Conservation (phyloP, 106 monocot species). For the Cymbidium sinense region DNA sequence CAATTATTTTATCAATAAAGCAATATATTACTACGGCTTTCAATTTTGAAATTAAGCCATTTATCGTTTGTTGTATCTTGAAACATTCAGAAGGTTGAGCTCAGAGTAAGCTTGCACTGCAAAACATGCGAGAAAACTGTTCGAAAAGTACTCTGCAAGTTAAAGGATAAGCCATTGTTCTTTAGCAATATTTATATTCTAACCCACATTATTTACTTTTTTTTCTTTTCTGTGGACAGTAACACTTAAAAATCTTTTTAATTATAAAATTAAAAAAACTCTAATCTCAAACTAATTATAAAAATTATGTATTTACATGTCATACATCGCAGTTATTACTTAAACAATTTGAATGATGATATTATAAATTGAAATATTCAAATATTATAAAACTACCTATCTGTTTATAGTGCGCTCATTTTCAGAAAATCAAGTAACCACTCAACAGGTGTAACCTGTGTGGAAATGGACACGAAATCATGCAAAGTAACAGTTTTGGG, state of each 20-base stretch:
- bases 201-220: not conserved
- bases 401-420: not conserved
- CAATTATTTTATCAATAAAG: too few species aligned
- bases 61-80: too few species aligned
- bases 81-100: conserved; percentile 10
- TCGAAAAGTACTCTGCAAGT: not conserved
- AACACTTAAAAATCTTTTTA: too few species aligned
- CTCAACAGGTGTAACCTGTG: conserved; percentile 13
- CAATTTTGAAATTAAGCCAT: too few species aligned
- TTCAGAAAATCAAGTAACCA: not conserved
- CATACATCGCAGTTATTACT: not conserved
- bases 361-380: too few species aligned
- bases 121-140: conserved; percentile 12
- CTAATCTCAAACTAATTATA: too few species aligned
- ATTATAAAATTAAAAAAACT: too few species aligned
- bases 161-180: conserved; percentile 6
- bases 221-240: too few species aligned
- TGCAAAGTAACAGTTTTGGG: conserved; percentile 17
- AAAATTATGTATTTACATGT: not conserved
- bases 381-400: not conserved
- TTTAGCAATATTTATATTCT: too few species aligned
- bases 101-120: conserved; percentile 13
- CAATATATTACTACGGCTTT: too few species aligned
- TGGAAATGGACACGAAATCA: conserved; percentile 9
- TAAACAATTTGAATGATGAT: not conserved